These are phyloP conservation scores for Coemansia sp. DNA, from an alignment of 192 early-diverging fungal species.

Conservation along the genomic window DNA sequence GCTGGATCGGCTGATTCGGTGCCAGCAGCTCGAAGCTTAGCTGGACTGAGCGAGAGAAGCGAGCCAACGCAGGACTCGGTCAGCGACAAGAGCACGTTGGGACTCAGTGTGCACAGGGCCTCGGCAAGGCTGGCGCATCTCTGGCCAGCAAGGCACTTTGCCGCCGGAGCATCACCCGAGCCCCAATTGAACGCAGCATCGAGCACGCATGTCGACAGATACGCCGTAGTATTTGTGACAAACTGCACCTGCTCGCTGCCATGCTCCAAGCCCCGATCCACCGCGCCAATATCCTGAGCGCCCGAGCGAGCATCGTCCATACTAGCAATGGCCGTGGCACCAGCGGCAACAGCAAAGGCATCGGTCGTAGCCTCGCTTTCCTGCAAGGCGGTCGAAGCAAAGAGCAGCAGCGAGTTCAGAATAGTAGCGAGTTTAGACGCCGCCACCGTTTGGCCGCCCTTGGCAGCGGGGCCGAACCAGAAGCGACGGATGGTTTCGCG, in stretches of 20 bases:
- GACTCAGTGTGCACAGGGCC: conserved; percentile 27
- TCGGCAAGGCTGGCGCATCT: conserved; percentile 20
- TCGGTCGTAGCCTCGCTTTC: conserved; percentile 48
- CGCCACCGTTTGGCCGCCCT: neutral
- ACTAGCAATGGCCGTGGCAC: conserved; percentile 9
- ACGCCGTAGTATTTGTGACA: conserved; percentile 38
- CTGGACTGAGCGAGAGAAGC: conserved; percentile 16
- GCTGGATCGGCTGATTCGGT: neutral
- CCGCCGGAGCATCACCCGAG: neutral
- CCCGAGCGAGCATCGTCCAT: neutral
- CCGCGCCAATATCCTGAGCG: conserved; percentile 3
- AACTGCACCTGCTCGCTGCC: conserved; percentile 35
- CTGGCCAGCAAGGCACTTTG: neutral
- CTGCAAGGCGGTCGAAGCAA: conserved; percentile 37
- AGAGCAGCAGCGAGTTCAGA: conserved; percentile 40
- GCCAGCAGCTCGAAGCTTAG: neutral
- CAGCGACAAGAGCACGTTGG: conserved; percentile 18
- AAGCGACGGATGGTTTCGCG: conserved; percentile 23
- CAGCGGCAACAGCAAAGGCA: conserved; percentile 42
- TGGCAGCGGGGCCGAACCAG: conserved; percentile 21
- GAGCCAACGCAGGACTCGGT: conserved; percentile 14
- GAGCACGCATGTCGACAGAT: conserved; percentile 28
- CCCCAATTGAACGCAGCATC: conserved; percentile 22
- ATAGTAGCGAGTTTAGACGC: conserved; percentile 23
- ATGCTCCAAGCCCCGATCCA: neutral